phyloP scores from a whole-genome alignment of 176 grass and related monocot genomes.

The Panicum miliaceum region DNA sequence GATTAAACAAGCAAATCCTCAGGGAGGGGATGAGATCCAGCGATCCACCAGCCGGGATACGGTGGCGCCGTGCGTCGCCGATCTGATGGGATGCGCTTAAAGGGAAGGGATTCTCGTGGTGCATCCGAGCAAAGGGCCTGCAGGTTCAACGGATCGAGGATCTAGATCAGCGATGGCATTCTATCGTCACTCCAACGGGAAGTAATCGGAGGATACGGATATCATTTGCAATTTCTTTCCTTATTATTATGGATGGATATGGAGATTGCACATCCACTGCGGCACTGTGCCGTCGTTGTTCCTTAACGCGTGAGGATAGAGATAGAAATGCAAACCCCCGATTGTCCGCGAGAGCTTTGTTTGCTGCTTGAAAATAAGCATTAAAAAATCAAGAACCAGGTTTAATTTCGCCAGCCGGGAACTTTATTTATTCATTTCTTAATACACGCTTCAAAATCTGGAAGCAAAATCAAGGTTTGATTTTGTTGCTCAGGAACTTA shows the following conservation, averaged over 20 bases:
- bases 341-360: not conserved
- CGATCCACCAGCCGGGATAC: conserved; percentile 22
- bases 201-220: not conserved
- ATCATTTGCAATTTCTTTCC: not conserved
- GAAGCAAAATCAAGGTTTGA: not conserved
- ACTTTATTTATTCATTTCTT: not conserved
- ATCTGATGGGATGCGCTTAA: not conserved
- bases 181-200: not conserved
- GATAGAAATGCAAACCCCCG: not conserved
- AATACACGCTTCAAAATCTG: not conserved
- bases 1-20: conserved; percentile 47
- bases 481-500: not conserved
- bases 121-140: not conserved
- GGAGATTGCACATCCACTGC: not conserved
- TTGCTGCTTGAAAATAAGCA: not conserved
- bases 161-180: not conserved
- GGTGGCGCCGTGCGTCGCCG: not conserved
- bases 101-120: not conserved
- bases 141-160: not conserved
- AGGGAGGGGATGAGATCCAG: conserved; percentile 11
- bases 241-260: not conserved
- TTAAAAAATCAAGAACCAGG: not conserved
- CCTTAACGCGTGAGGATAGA: too few relatives aligned
- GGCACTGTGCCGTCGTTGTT: too few relatives aligned
- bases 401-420: not conserved